These are phyloP conservation scores for Thraustochytrium striatum DNA, from an alignment of 352 stramenopile genomes.

Conservation along the genomic window DNA sequence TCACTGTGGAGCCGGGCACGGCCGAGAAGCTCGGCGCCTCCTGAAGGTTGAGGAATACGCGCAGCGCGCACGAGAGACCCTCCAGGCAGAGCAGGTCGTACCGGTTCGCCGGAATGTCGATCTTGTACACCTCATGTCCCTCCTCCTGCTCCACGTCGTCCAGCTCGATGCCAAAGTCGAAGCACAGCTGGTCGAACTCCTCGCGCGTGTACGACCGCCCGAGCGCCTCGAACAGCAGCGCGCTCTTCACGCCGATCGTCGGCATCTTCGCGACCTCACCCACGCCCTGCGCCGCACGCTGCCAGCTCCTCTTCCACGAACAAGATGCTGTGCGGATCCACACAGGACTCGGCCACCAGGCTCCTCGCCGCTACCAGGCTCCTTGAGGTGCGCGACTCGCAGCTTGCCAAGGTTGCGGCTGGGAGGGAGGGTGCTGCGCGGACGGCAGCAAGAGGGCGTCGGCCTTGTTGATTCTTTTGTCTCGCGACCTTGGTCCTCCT, in stretches of 20 bases:
- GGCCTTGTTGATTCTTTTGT: too few species aligned
- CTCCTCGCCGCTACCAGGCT: too few species aligned
- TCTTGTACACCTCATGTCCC: conserved; percentile 97
- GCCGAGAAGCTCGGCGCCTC: conserved; percentile 77
- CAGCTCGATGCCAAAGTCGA: conserved; percentile 99
- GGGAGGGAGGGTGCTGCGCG: too few species aligned
- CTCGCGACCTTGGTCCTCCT: too few species aligned
- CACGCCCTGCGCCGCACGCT: too few species aligned
- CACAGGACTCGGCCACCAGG: too few species aligned
- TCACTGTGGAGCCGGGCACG: conserved; percentile 67
- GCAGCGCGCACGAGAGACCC: conserved; percentile 89
- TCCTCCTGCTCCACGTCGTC: conserved; percentile 82
- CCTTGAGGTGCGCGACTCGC: too few species aligned
- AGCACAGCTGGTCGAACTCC: conserved; percentile 99
- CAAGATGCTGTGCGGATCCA: too few species aligned
- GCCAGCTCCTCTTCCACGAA: too few species aligned
- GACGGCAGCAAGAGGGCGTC: too few species aligned
- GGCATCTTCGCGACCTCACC: too few species aligned
- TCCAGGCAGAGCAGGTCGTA: conserved; percentile 99
- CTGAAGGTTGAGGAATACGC: conserved; percentile 94
- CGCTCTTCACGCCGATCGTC: conserved; percentile 92
- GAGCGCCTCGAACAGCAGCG: conserved; percentile 93
- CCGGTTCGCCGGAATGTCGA: conserved; percentile 98
- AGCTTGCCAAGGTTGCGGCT: too few species aligned
- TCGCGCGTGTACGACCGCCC: conserved; percentile 93